A percentile compares a stretch with the other conserved stretches of the same genome.
These are phyloP conservation scores for Kodamaea sp. DNA, from an alignment of 1,139 yeast species.

Conservation along the genomic window DNA sequence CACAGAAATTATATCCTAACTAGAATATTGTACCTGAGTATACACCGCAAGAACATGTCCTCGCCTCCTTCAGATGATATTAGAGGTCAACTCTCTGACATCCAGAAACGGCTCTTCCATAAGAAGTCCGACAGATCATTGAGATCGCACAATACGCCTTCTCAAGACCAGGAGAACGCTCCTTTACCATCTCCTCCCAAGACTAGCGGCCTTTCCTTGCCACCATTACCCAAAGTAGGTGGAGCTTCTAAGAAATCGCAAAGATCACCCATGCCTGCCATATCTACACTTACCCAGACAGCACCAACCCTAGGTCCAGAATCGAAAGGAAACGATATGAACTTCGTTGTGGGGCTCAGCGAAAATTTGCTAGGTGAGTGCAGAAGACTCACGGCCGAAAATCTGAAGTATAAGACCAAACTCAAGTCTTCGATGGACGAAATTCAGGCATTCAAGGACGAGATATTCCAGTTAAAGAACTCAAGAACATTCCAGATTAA, in stretches of 20 bases:
- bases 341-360: constrained; percentile 80
- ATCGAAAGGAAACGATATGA: constrained; percentile 62
- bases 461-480: constrained; percentile 34
- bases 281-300: constrained; percentile 24
- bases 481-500: constrained; percentile 32
- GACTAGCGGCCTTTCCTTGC: constrained; percentile 17
- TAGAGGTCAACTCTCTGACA: constrained; percentile 60
- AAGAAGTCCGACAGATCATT: constrained; percentile 18
- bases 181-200: constrained; percentile 4
- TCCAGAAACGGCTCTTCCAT: constrained; percentile 53
- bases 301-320: constrained; percentile 45
- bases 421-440: constrained; percentile 47
- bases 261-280: constrained; percentile 14
- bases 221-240: constrained; percentile 22
- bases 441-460: constrained; percentile 35
- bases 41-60: constrained; percentile 1
- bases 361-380: constrained; percentile 79
- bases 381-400: constrained; percentile 72
- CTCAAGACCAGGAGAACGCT: constrained; percentile 22
- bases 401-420: constrained; percentile 49
- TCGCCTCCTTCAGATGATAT: constrained; percentile 37
- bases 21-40: too few species aligned
- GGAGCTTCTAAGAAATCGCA: constrained; percentile 5
- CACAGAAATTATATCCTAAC: too few species aligned
- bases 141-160: constrained; percentile 6